These are phyloP conservation scores for Zasmidium citrigriseum DNA, from an alignment of 2,329 filamentous ascomycete species.

Conservation along the genomic window DNA sequence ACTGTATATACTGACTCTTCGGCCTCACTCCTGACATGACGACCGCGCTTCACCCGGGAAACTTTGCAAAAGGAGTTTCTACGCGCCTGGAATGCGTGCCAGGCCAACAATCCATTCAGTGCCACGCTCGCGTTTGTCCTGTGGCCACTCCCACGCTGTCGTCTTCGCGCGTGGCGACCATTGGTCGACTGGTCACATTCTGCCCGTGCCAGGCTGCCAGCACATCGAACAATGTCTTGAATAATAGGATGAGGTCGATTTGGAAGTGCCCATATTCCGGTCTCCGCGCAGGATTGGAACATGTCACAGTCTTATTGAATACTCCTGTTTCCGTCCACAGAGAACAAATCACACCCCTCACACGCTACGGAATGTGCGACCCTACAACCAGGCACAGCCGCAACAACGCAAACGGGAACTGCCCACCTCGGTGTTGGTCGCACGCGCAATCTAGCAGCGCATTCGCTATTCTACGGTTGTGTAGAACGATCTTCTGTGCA, in stretches of 20 bases:
- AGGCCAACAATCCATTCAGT: not conserved
- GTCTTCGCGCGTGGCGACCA: not conserved
- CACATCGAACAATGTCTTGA: constrained; percentile 8
- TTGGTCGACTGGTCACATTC: not conserved
- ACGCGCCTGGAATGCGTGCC: not conserved
- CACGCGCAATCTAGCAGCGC: constrained; percentile 12
- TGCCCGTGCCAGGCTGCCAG: not conserved
- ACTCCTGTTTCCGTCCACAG: not conserved
- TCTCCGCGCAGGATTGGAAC: not conserved
- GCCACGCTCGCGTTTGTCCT: constrained; percentile 1
- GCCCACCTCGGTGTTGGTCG: constrained; percentile 5
- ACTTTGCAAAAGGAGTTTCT: not conserved
- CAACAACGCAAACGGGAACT: constrained; percentile 7
- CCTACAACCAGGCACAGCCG: constrained; percentile 19
- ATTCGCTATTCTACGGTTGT: constrained; percentile 1
- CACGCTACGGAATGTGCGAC: constrained; percentile 13
- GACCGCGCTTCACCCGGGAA: not conserved
- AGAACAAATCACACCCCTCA: constrained; percentile 15
- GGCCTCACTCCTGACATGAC: not conserved
- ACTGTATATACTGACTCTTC: not conserved
- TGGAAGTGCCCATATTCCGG: not conserved
- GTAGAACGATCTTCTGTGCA: constrained; percentile 6
- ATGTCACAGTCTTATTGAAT: constrained; percentile 2
- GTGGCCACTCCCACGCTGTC: constrained; percentile 1
- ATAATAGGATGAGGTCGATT: not conserved